Conservation (phyloP, 306 rosid genomes). For the Canavalia gladiata region DNA sequence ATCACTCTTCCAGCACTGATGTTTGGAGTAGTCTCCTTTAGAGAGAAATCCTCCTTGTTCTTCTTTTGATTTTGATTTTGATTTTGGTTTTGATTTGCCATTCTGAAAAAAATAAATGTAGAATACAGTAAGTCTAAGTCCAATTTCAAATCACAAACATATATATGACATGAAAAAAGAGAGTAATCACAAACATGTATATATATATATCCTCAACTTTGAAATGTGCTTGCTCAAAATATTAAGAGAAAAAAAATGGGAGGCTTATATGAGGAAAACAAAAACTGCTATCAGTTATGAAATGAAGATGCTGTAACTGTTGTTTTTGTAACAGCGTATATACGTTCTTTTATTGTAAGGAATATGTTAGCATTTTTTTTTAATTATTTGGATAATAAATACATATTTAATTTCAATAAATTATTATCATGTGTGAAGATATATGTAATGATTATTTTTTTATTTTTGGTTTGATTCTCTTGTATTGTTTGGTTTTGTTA, state of each 20-base stretch:
- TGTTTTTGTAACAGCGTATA: not conserved
- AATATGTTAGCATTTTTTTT: no score
- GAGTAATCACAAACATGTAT: no score
- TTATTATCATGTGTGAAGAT: not conserved
- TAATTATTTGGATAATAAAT: not conserved
- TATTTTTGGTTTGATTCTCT: not conserved
- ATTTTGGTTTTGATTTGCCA: slow-evolving; percentile 34
- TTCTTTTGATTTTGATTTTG: slow-evolving; percentile 26
- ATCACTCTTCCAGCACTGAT: slow-evolving; percentile 47
- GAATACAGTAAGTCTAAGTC: not conserved
- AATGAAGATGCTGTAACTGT: not conserved
- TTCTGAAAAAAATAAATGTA: slow-evolving; percentile 15
- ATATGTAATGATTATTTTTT: slow-evolving; percentile 1
- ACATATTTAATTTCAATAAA: not conserved
- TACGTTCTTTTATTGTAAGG: not conserved
- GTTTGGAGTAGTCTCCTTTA: slow-evolving; percentile 47
- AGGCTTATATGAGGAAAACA: not conserved
- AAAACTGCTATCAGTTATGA: not conserved
- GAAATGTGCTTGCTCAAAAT: not conserved
- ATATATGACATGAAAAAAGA: not conserved
- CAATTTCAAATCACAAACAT: not conserved
- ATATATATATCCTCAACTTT: not conserved
- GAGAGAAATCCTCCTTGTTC: slow-evolving; percentile 38
- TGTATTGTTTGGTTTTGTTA: not conserved
- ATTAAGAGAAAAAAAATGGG: not conserved